Percentiles rank a stretch among this genome's conserved stretches.
phyloP scores from a whole-genome alignment of 2,329 filamentous ascomycete genomes.

The Fusarium acutatum region DNA sequence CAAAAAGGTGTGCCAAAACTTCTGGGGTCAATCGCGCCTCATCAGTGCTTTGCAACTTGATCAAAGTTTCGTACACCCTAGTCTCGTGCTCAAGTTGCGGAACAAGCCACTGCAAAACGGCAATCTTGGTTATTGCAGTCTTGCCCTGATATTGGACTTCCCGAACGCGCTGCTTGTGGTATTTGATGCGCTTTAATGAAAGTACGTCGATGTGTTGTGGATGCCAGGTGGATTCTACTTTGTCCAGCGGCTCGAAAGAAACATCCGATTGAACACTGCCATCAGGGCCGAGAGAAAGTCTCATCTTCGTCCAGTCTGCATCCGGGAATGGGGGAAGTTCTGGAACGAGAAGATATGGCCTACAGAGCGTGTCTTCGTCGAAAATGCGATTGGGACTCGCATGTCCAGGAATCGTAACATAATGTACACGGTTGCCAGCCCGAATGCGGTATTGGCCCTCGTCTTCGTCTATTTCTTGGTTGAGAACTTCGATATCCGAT shows the following conservation, averaged over 20 bases:
- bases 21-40: rapidly evolving
- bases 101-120: background rate
- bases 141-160: background rate
- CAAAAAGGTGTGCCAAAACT: background rate
- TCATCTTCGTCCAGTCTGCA: background rate
- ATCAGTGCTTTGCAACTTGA: background rate
- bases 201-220: background rate
- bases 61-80: background rate
- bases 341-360: background rate
- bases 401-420: background rate
- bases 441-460: background rate
- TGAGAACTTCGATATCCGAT: background rate
- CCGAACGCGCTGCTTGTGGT: background rate
- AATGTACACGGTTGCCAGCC: background rate
- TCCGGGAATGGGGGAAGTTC: background rate
- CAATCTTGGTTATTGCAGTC: background rate
- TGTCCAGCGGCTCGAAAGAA: background rate
- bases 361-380: rapidly evolving
- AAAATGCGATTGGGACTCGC: background rate
- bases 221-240: background rate
- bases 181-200: background rate
- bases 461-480: background rate
- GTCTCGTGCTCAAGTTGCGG: background rate
- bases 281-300: rapidly evolving
- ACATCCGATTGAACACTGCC: background rate